These are phyloP conservation scores for Capronia coronata DNA, from an alignment of 2,329 filamentous ascomycete species.

Conservation along the genomic window DNA sequence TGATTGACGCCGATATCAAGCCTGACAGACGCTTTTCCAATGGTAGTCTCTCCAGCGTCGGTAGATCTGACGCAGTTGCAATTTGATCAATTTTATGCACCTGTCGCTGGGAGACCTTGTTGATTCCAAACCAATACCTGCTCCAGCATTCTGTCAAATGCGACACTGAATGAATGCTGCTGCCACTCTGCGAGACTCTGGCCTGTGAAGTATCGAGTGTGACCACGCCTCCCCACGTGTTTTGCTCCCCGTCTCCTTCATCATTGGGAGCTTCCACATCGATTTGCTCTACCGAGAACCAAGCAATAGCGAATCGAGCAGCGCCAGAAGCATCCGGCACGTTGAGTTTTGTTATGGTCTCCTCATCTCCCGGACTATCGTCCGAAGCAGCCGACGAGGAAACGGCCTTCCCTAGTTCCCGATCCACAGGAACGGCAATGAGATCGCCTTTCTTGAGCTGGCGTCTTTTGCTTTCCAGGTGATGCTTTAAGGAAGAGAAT, in stretches of 20 bases:
- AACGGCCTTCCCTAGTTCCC: slow-evolving; percentile 71
- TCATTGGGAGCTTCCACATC: slow-evolving; percentile 32
- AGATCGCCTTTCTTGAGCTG: slow-evolving; percentile 82
- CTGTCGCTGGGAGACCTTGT: slow-evolving; percentile 51
- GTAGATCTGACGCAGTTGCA: slow-evolving; percentile 28
- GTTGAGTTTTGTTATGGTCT: slow-evolving; percentile 47
- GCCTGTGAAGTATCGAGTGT: slow-evolving; percentile 81
- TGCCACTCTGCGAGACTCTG: slow-evolving; percentile 86
- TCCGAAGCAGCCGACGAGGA: slow-evolving; percentile 59
- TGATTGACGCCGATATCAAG: slow-evolving; percentile 81
- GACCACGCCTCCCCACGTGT: slow-evolving; percentile 78
- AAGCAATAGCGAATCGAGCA: slow-evolving; percentile 48
- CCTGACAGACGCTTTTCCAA: slow-evolving; percentile 70
- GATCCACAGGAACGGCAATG: slow-evolving; percentile 82
- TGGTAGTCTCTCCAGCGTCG: slow-evolving; percentile 49
- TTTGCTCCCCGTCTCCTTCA: slow-evolving; percentile 49
- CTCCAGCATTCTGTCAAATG: slow-evolving; percentile 69
- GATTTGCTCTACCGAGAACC: slow-evolving; percentile 66
- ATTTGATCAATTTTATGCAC: slow-evolving; percentile 34
- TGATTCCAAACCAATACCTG: slow-evolving; percentile 82
- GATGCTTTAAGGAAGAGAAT: slow-evolving; percentile 75
- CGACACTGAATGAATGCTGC: slow-evolving; percentile 73
- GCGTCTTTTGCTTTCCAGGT: slow-evolving; percentile 77
- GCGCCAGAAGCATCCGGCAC: slow-evolving; percentile 16
- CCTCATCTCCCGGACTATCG: slow-evolving; percentile 63